Conservation (phyloP, 441 rosid species). For the Dalechampia spathulata region DNA sequence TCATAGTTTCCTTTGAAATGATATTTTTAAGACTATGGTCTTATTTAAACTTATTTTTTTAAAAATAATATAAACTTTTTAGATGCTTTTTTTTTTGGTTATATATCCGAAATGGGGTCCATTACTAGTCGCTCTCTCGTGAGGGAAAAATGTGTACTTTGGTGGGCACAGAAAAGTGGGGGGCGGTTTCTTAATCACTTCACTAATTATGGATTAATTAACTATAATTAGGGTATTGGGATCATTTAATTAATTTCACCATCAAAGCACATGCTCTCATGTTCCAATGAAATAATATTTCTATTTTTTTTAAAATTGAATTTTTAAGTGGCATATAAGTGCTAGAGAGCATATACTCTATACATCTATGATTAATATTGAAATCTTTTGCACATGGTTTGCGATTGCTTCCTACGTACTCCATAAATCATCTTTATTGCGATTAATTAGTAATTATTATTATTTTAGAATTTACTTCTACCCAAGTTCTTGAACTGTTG, state of each 20-base stretch:
- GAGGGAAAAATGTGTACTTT: slow-evolving; percentile 4
- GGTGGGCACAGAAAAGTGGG: too few species aligned
- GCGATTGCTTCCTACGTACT: slow-evolving; percentile 22
- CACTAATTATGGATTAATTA: slow-evolving; percentile 7
- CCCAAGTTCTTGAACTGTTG: background rate
- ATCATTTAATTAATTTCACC: slow-evolving; percentile 5
- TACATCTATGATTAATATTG: background rate
- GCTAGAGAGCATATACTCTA: background rate
- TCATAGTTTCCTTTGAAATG: too few species aligned
- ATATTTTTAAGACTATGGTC: too few species aligned
- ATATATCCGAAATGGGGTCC: slow-evolving; percentile 7
- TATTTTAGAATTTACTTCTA: background rate
- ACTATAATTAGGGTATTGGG: slow-evolving; percentile 6
- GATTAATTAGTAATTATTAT: too few species aligned
- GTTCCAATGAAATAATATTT: slow-evolving; percentile 19
- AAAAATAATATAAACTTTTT: slow-evolving; percentile 13
- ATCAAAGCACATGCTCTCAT: slow-evolving; percentile 25
- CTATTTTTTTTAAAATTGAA: too few species aligned
- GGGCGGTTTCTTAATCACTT: background rate
- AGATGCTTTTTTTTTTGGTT: slow-evolving; percentile 15
- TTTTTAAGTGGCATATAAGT: background rate
- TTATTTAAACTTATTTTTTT: too few species aligned
- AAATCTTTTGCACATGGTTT: slow-evolving; percentile 26
- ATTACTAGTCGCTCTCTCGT: slow-evolving; percentile 10
- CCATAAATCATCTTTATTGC: slow-evolving; percentile 9